Base-by-base conservation (phyloP, 2,329 filamentous ascomycete species). In the Calycina marina region DNA sequence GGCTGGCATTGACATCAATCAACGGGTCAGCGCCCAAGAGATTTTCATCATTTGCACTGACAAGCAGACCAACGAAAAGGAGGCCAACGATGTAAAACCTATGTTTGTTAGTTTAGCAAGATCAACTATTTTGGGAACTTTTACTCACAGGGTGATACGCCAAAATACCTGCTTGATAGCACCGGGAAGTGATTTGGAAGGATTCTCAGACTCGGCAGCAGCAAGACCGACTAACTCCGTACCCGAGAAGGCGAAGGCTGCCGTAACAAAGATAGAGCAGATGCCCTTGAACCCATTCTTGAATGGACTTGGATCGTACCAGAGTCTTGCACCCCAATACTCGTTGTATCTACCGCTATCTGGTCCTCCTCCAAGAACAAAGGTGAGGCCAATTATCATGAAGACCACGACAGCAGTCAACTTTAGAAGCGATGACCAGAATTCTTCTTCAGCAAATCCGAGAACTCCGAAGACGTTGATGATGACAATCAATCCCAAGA, bases 131-230 rank as follows among this genome's bases (percentile, higher is more conserved):
- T 14, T 14, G 4, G 6, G 17, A 10, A 25, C 3, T 28, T 6
- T 9, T 30, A 36, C 29, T 22, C 30, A 41, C 25, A 90, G 65
- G 5, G 75, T 73, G 49, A 93, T 92, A 48, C 85, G 77, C 84
- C 84, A 93, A 56, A 93, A 93, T 13, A 93, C 83, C 53, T 92
- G 84, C 58, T 90, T 92, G 48, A 90, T 75, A 8, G 85, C 85
- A 0, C 74, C 83, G 0, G 86, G 86, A 1, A 93, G 65, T 2
- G 77, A 78, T 52, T 86, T 81, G 35, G 77, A 67, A 2, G 79
- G 79, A 48, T 84, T 82, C 14, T 68, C 72, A 2, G 78, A 77
- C 52, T 85, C 79, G 22, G 78, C 80, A 1, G 79, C 79, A 3
- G 78, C 77, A 9, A 85, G 66, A 34, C 78, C 79, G 28, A 83